Percentiles rank a stretch among this genome's conserved stretches.
These are phyloP conservation scores for Mayamaea pseudoterrestris DNA, from an alignment of 108 stramenopile species.

Conservation along the genomic window DNA sequence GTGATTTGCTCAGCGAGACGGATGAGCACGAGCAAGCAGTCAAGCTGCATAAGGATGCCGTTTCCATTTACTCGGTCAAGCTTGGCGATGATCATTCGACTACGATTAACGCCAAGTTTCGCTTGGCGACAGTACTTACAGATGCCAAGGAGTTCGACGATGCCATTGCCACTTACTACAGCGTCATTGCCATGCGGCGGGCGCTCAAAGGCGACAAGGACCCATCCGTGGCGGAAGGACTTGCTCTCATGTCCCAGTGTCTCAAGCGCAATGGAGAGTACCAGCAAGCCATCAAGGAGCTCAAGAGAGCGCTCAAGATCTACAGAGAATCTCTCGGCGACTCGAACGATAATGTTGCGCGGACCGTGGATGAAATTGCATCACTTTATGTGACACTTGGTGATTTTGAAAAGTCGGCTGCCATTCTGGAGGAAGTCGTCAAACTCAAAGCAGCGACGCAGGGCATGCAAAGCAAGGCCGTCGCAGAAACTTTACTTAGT, in stretches of 20 bases:
- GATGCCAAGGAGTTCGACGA: constrained; percentile 31
- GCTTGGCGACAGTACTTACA: constrained; percentile 27
- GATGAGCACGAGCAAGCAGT: constrained; percentile 23
- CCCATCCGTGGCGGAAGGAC: constrained; percentile 14
- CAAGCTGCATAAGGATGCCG: constrained; percentile 33
- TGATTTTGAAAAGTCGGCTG: constrained; percentile 39
- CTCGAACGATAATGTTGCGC: constrained; percentile 28
- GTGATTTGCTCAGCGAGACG: constrained; percentile 29
- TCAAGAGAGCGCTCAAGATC: constrained; percentile 38
- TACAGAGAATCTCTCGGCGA: constrained; percentile 43
- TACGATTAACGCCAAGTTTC: constrained; percentile 24
- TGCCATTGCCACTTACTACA: constrained; percentile 23
- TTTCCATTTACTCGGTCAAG: constrained; percentile 38
- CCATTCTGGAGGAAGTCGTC: constrained; percentile 45
- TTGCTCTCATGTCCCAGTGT: constrained; percentile 17
- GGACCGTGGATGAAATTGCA: constrained; percentile 45
- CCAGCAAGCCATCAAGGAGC: constrained; percentile 37
- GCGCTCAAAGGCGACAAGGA: constrained; percentile 31
- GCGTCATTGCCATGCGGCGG: constrained; percentile 29
- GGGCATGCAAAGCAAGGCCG: constrained; percentile 29
- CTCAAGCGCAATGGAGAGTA: constrained; percentile 31
- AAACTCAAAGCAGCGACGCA: constrained; percentile 45
- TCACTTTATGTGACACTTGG: constrained; percentile 36
- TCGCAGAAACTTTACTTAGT: constrained; percentile 31
- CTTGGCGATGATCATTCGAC: constrained; percentile 40